Percentiles rank a stretch among this genome's conserved stretches.
These are phyloP conservation scores for Protomyces macrosporus DNA, from an alignment of 1,139 yeast species.

Conservation along the genomic window DNA sequence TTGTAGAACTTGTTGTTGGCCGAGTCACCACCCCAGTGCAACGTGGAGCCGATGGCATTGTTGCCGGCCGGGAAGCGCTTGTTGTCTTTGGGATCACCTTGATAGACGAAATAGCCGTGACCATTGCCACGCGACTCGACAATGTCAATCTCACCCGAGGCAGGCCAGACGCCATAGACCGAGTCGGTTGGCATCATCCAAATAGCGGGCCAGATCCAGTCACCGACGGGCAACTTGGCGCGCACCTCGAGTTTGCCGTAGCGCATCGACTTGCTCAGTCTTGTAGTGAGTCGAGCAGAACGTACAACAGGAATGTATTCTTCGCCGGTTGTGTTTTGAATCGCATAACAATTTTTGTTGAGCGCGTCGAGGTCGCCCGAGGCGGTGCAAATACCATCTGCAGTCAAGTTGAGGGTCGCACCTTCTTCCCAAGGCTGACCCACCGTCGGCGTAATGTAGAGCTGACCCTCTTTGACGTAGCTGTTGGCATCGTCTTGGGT, in stretches of 20 bases:
- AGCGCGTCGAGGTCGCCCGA: constrained; percentile 3
- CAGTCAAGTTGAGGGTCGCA: constrained; percentile 30
- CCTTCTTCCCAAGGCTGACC: constrained; percentile 28
- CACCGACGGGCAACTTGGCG: constrained; percentile 30
- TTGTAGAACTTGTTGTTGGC: constrained; percentile 26
- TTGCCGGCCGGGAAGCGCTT: constrained; percentile 27
- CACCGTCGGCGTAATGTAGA: constrained; percentile 31
- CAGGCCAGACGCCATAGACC: constrained; percentile 31
- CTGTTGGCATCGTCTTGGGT: constrained; percentile 28
- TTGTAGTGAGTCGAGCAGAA: constrained; percentile 31
- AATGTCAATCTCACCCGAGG: constrained; percentile 32
- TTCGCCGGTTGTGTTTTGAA: constrained; percentile 26
- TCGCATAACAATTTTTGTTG: constrained; percentile 27
- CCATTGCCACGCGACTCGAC: constrained; percentile 31
- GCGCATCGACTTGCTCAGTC: constrained; percentile 19
- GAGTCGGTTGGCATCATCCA: constrained; percentile 32
- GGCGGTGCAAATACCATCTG: constrained; percentile 28
- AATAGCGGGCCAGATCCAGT: constrained; percentile 33
- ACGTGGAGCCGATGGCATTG: constrained; percentile 29
- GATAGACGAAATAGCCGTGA: constrained; percentile 26
- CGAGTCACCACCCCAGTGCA: constrained; percentile 31
- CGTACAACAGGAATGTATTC: constrained; percentile 30
- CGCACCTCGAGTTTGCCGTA: constrained; percentile 31
- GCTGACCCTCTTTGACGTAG: constrained; percentile 28
- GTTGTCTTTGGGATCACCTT: constrained; percentile 6